Conservation (phyloP, 2,329 filamentous ascomycete species). For the Hymenoscyphus infarciens region DNA sequence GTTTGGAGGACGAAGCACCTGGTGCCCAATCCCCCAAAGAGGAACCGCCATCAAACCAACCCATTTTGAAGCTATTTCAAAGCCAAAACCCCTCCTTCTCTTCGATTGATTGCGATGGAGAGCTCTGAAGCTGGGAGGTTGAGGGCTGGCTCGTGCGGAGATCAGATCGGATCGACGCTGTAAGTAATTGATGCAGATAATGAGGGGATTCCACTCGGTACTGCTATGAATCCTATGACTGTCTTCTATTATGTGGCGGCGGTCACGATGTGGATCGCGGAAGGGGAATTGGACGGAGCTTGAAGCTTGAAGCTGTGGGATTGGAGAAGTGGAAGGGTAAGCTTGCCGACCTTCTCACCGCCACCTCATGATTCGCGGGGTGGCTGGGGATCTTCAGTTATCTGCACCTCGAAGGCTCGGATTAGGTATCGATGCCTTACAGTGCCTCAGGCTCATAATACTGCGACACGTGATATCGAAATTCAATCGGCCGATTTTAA, state of each 20-base stretch:
- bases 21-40: constrained; percentile 27
- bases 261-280: constrained; percentile 9
- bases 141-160: constrained; percentile 7
- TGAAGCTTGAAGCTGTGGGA: background rate
- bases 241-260: background rate
- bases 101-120: background rate
- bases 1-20: constrained; percentile 13
- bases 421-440: background rate
- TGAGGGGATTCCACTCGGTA: constrained; percentile 4
- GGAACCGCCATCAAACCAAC: constrained; percentile 43
- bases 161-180: constrained; percentile 1
- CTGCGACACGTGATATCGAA: constrained; percentile 4
- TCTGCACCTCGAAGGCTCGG: background rate
- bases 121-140: constrained; percentile 2
- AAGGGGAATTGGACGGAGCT: constrained; percentile 8
- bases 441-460: background rate
- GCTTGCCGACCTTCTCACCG: background rate
- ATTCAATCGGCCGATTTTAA: background rate
- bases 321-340: constrained; percentile 6
- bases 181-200: constrained; percentile 8
- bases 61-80: constrained; percentile 35
- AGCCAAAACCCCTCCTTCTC: constrained; percentile 5
- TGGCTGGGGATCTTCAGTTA: background rate
- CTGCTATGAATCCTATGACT: constrained; percentile 1
- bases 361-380: constrained; percentile 7